Evolutionary conservation across 2,329 filamentous ascomycete genomes (phyloP), one percentile per base, ranked within the genome.

Genomic region (Volutella citrinella): DNA sequence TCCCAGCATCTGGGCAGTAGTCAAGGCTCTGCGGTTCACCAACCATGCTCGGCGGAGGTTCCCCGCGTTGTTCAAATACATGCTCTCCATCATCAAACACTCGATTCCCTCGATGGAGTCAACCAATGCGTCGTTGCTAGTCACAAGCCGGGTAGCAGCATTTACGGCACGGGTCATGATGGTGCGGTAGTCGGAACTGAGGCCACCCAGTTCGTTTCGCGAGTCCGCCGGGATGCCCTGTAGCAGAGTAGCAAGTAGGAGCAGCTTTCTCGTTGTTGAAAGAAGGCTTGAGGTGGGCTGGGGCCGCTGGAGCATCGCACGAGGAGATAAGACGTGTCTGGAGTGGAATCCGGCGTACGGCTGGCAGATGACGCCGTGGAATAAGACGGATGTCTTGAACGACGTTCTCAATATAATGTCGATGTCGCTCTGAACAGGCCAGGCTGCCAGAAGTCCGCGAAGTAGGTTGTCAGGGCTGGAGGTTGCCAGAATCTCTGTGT

Each of bases 101-200:
- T 75, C 68, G 6, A 76, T 48, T 1, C 70, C 69, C 32, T 75
- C 70, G 2, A 73, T 23, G 0, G 63, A 67, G 16, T 52, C 56
- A 0, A 69, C 46, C 1, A 78, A 48, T 4, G 67, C 64, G 31
- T 75, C 67, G 17, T 74, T 65, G 11, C 57, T 59, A 0, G 67
- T 70, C 2, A 78, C 63, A 7, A 61, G 42, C 6, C 47, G 52
- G 10, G 48, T 55, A 2, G 55, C 56, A 0, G 50, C 49, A 11
- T 59, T 52, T 4, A 62, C 49, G 0, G 55, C 26, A 0, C 48
- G 48, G 5, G 42, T 30, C 51, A 56, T 51, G 6, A 61, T 49
- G 1, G 15, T 19, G 2, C 38, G 20, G 6, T 25, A 32, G 51
- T 29, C 27, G 38, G 24, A 34, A 26, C 41, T 39, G 39, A 46